Conservation (phyloP, 164 flowering plant genomes). For the Annona squamosa region DNA sequence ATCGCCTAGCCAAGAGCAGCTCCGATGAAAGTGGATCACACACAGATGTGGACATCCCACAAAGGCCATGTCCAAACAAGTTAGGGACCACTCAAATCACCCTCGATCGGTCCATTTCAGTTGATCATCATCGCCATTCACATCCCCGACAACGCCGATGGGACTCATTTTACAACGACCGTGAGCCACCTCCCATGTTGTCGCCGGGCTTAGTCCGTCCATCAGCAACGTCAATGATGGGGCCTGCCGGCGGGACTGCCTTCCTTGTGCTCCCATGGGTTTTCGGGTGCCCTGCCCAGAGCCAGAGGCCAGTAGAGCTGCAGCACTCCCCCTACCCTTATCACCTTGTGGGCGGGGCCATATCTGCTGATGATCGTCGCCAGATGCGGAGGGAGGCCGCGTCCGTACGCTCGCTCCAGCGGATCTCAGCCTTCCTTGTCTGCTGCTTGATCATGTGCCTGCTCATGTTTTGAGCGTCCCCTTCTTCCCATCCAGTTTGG, state of each 20-base stretch:
- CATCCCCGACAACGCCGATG: conserved; percentile 19
- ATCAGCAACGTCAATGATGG: conserved; percentile 10
- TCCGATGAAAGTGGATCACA: neutral
- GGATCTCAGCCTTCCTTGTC: conserved; percentile 43
- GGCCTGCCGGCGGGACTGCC: conserved; percentile 55
- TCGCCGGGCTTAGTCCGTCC: conserved; percentile 27
- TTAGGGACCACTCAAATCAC: conserved; percentile 13
- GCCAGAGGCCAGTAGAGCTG: conserved; percentile 1
- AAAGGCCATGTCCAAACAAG: conserved; percentile 37
- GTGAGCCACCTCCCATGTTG: conserved; percentile 3
- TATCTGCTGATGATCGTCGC: conserved; percentile 14
- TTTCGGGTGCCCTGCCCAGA: conserved; percentile 20
- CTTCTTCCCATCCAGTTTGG: neutral
- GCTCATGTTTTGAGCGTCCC: conserved; percentile 30
- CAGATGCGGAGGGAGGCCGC: conserved; percentile 36
- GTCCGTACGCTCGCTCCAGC: conserved; percentile 34
- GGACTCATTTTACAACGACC: conserved; percentile 22
- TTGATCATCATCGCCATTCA: conserved; percentile 1
- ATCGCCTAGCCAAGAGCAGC: conserved; percentile 19
- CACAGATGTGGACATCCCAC: conserved; percentile 28
- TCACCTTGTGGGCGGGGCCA: conserved; percentile 11
- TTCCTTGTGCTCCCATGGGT: conserved; percentile 28
- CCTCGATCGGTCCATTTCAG: conserved; percentile 5
- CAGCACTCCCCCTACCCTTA: conserved; percentile 28
- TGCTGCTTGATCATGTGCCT: conserved; percentile 48